Conservation (phyloP, 1,139 yeast genomes). For the Komagataea norvegica region DNA sequence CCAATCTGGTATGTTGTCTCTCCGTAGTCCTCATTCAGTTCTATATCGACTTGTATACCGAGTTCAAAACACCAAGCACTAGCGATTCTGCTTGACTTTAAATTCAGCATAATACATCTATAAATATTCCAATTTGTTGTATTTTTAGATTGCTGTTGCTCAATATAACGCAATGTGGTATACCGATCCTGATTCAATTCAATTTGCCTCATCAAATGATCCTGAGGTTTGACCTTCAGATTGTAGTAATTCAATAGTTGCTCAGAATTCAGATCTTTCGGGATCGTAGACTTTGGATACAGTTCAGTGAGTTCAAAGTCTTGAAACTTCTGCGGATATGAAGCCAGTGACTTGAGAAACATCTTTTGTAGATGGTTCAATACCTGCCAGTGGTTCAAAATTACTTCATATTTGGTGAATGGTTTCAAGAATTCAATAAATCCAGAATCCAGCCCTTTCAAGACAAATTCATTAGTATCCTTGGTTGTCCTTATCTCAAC, state of each 20-base stretch:
- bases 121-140: conserved; percentile 15
- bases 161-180: conserved; percentile 1
- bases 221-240: conserved; percentile 12
- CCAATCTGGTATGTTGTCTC: conserved; percentile 34
- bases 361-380: conserved; percentile 20
- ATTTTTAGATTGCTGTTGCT: conserved; percentile 1
- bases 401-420: conserved; percentile 28
- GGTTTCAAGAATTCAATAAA: conserved; percentile 26
- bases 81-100: conserved; percentile 18
- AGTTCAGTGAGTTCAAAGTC: conserved; percentile 12
- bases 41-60: conserved; percentile 43
- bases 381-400: conserved; percentile 33
- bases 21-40: conserved; percentile 14
- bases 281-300: conserved; percentile 13
- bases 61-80: conserved; percentile 42
- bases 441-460: conserved; percentile 28
- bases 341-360: conserved; percentile 15
- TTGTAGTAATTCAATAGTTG: conserved; percentile 13
- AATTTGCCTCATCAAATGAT: conserved; percentile 4
- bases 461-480: conserved; percentile 9
- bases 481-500: conserved; percentile 8
- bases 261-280: conserved; percentile 1
- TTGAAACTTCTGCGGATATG: conserved; percentile 15
- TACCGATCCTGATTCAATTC: conserved; percentile 1
- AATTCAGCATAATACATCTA: conserved; percentile 24